A percentile compares a stretch with the other conserved stretches of the same genome.
Evolutionary conservation across 2,329 filamentous ascomycete species (phyloP).

Genomic region (Colletotrichum tanaceti): DNA sequence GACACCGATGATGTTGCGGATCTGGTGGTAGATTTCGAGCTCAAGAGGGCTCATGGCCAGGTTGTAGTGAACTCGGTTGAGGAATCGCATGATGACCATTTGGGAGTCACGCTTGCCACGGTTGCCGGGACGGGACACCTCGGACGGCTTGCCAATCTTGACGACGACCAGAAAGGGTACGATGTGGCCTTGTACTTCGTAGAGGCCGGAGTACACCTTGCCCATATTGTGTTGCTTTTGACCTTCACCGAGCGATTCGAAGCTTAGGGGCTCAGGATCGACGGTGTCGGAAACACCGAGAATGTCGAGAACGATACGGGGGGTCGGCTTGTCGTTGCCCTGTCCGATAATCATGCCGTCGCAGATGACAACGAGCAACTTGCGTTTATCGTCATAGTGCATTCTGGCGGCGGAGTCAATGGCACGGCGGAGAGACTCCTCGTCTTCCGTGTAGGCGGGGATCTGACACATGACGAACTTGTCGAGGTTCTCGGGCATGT

Average conservation of each 20-base stretch:
- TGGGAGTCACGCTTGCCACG: slow-evolving; percentile 99
- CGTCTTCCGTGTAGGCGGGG: slow-evolving; percentile 97
- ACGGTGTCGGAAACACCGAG: slow-evolving; percentile 93
- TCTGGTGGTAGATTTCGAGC: slow-evolving; percentile 98
- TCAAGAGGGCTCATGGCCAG: slow-evolving; percentile 95
- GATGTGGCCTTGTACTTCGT: slow-evolving; percentile 97
- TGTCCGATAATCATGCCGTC: slow-evolving; percentile 99
- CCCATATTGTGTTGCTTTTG: slow-evolving; percentile 99
- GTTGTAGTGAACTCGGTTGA: slow-evolving; percentile 99
- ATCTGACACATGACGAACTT: slow-evolving; percentile 99
- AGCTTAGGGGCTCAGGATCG: slow-evolving; percentile 95
- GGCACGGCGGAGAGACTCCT: slow-evolving; percentile 94
- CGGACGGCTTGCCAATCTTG: slow-evolving; percentile 97
- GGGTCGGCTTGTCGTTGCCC: slow-evolving; percentile 95
- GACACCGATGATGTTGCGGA: slow-evolving; percentile 97
- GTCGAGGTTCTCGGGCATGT: slow-evolving; percentile 92
- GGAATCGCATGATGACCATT: slow-evolving; percentile 98
- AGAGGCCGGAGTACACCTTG: slow-evolving; percentile 97
- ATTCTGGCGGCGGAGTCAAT: slow-evolving; percentile 96
- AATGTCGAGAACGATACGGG: slow-evolving; percentile 96
- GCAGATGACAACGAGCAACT: slow-evolving; percentile 90
- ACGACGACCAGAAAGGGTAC: slow-evolving; percentile 97
- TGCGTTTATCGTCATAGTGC: slow-evolving; percentile 98
- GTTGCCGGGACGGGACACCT: slow-evolving; percentile 94
- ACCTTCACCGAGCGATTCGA: slow-evolving; percentile 95